Percentiles rank a stretch among this genome's conserved stretches.
Conservation (phyloP, 2,329 filamentous ascomycete species). For the Basipetospora chlamydospora region DNA sequence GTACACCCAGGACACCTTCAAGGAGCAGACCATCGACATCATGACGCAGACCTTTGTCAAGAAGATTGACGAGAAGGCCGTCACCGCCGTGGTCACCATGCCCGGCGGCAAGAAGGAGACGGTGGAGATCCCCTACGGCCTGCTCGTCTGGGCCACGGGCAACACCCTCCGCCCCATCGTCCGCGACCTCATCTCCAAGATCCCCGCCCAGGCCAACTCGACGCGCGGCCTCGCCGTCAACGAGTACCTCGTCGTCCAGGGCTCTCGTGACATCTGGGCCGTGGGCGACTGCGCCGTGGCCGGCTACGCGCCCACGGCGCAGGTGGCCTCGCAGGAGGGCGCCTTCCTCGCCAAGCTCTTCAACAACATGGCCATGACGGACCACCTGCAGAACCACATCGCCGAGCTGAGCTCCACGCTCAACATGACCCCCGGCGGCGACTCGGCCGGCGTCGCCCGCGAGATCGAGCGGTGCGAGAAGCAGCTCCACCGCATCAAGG, state of each 20-base stretch:
- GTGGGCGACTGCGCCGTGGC: slow-evolving; percentile 94
- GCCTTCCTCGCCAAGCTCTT: slow-evolving; percentile 89
- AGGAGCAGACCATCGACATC: slow-evolving; percentile 96
- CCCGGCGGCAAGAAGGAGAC: slow-evolving; percentile 74
- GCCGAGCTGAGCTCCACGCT: slow-evolving; percentile 48
- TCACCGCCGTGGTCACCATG: slow-evolving; percentile 73
- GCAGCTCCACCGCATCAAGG: slow-evolving; percentile 76
- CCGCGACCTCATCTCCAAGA: slow-evolving; percentile 79
- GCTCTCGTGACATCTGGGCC: slow-evolving; percentile 93
- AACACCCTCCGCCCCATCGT: slow-evolving; percentile 85
- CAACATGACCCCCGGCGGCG: slow-evolving; percentile 42
- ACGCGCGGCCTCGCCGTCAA: slow-evolving; percentile 91
- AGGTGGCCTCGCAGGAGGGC: slow-evolving; percentile 92
- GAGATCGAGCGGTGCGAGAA: slow-evolving; percentile 81
- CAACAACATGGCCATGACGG: slow-evolving; percentile 97
- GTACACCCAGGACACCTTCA: slow-evolving; percentile 97
- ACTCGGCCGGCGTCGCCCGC: slow-evolving; percentile 50
- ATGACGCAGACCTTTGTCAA: slow-evolving; percentile 99
- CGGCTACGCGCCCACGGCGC: slow-evolving; percentile 93
- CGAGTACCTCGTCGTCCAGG: slow-evolving; percentile 97
- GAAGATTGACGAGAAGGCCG: slow-evolving; percentile 81
- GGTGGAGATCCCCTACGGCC: slow-evolving; percentile 78
- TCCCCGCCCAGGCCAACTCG: slow-evolving; percentile 89
- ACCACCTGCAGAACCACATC: slow-evolving; percentile 65
- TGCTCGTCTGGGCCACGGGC: slow-evolving; percentile 96